These are phyloP conservation scores for Eucalyptus fibrosa DNA, from an alignment of 345 rosid species.

Conservation along the genomic window DNA sequence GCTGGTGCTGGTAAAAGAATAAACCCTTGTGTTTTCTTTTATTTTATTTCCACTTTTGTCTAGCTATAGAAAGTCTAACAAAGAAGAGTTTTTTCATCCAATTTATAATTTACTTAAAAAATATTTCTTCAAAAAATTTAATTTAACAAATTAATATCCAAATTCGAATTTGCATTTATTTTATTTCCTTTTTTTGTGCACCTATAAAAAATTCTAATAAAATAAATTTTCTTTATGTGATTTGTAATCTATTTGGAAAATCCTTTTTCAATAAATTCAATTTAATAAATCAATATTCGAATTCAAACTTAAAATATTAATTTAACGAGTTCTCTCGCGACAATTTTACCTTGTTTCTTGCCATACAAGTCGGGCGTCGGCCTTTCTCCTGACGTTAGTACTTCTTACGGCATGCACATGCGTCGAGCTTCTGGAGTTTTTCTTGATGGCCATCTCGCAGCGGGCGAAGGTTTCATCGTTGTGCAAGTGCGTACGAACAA, in stretches of 20 bases:
- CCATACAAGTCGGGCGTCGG: rapidly evolving
- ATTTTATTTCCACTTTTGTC: too few species aligned
- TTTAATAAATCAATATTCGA: rapidly evolving
- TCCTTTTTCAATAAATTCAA: rapidly evolving
- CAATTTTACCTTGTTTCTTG: rapidly evolving
- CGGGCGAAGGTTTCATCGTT: neutral
- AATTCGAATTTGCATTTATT: too few species aligned
- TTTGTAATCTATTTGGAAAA: too few species aligned
- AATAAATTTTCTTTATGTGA: too few species aligned
- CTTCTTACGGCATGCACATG: neutral
- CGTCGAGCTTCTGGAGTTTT: neutral
- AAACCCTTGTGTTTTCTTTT: too few species aligned
- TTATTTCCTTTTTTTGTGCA: too few species aligned
- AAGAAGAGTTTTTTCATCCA: too few species aligned
- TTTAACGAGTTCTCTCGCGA: rapidly evolving
- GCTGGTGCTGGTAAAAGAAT: too few species aligned
- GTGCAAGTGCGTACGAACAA: neutral
- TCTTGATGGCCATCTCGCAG: neutral
- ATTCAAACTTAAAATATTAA: rapidly evolving
- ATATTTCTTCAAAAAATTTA: rapidly evolving
- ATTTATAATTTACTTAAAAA: too few species aligned
- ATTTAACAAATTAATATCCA: too few species aligned
- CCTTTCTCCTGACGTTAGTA: neutral
- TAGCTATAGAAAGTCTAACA: too few species aligned
- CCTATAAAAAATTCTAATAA: too few species aligned